These are phyloP conservation scores for Erysiphe neolycopersici DNA, from an alignment of 2,329 filamentous ascomycete species.

Conservation along the genomic window DNA sequence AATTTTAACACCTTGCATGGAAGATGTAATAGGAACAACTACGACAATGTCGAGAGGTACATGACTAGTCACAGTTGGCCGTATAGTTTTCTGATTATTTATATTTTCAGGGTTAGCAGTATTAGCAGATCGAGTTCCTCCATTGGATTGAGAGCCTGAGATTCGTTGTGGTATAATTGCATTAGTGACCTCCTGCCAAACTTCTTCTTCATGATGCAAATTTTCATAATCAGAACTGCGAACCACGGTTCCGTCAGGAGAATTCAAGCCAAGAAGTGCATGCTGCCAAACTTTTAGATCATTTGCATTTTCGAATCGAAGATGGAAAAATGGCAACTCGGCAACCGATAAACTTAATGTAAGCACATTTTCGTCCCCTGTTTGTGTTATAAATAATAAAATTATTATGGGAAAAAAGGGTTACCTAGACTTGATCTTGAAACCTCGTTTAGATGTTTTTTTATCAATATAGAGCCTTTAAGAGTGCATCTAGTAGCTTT, in stretches of 20 bases:
- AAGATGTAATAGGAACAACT: constrained; percentile 88
- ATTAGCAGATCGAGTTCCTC: constrained; percentile 60
- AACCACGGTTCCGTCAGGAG: constrained; percentile 33
- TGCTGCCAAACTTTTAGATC: constrained; percentile 82
- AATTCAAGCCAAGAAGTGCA: constrained; percentile 60
- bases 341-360: constrained; percentile 75
- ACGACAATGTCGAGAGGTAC: constrained; percentile 89
- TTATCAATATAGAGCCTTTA: constrained; percentile 94
- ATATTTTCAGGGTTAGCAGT: constrained; percentile 88
- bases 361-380: constrained; percentile 49
- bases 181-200: constrained; percentile 37
- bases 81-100: constrained; percentile 22
- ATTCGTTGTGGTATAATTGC: constrained; percentile 30
- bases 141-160: constrained; percentile 59
- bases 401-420: constrained; percentile 1
- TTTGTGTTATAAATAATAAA: not conserved
- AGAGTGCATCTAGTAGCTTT: constrained; percentile 59
- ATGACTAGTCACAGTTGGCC: constrained; percentile 27
- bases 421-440: constrained; percentile 31
- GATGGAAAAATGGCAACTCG: constrained; percentile 81
- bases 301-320: constrained; percentile 59
- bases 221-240: constrained; percentile 56
- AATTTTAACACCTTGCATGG: constrained; percentile 98
- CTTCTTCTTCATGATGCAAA: constrained; percentile 72
- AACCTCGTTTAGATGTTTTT: constrained; percentile 86